Evolutionary conservation across 768 basidiomycete genomes (phyloP), one percentile per base, ranked within the genome.

Genomic region (Dentipellis sp.): DNA sequence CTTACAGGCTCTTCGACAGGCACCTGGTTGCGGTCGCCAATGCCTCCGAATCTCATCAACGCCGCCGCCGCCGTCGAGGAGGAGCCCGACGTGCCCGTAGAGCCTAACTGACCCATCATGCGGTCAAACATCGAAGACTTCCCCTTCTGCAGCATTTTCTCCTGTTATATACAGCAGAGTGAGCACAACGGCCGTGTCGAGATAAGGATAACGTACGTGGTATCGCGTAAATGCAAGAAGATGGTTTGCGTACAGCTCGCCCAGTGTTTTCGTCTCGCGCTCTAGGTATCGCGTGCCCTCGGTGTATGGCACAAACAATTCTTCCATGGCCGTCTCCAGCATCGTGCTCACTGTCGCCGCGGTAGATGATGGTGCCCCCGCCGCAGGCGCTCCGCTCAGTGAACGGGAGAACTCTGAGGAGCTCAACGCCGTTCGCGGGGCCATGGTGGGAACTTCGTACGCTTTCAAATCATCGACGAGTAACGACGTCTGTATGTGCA

Each of bases 301-400:
- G 1, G 86, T 88, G 65, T 94, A 97, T 3, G 92, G 90, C 19
- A 94, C 83, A 60, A 98, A 98, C 17, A 98, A 79, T 66, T 98
- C 97, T 59, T 97, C 97, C 82, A 97, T 86, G 8, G 93, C 90
- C 8, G 82, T 84, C 68, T 98, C 97, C n/a, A 99, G 77, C 90
- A 97, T 92, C 1, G 81, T 74, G 64, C 84, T 78, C 63, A 88
- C 79, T 6, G 79, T 72, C 12, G 80, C 76, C 9, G 81, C 77
- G 9, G 78, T 70, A 0, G 76, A 72, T 21, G 76, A 64, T 1
- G 75, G 66, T 16, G 75, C 71, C 37, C 76, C 67, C 21, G 79
- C 71, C 4, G 74, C 65, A n/a, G 70, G 58, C 3, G 64, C 50
- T 14, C 75, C 76, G 21, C 72, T 74, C 23, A 85, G 65, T 2